A percentile compares a stretch with the other conserved stretches of the same genome.
Evolutionary conservation across 108 stramenopile species (phyloP).

Genomic region (Mayamaea pseudoterrestris): DNA sequence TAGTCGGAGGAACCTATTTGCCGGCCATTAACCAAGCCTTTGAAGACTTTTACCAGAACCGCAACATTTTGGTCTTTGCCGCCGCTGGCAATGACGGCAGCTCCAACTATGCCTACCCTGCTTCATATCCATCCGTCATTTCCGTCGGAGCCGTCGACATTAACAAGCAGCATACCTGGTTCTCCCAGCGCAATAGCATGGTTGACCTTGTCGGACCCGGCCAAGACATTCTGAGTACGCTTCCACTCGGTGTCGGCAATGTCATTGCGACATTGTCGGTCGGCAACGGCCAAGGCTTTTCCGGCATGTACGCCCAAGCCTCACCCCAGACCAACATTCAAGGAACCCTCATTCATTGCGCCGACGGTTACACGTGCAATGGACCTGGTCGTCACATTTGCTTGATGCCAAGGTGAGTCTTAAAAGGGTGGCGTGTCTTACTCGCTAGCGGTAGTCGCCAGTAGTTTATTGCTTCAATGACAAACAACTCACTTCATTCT

Average conservation of each 20-base stretch:
- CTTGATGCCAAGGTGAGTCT: too few relatives aligned
- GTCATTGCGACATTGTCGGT: too few relatives aligned
- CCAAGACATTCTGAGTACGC: slow-evolving; percentile 11
- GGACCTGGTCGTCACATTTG: too few relatives aligned
- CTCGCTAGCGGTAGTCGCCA: too few relatives aligned
- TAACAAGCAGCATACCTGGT: background rate
- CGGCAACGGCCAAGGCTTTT: background rate
- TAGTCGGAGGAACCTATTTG: slow-evolving; percentile 20
- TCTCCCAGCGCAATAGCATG: slow-evolving; percentile 19
- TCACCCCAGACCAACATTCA: too few relatives aligned
- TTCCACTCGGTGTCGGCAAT: too few relatives aligned
- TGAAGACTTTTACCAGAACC: background rate
- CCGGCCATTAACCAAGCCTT: slow-evolving; percentile 4
- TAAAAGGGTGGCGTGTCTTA: too few relatives aligned
- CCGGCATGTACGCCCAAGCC: slow-evolving; percentile 4
- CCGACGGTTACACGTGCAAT: too few relatives aligned
- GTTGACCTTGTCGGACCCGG: slow-evolving; percentile 28
- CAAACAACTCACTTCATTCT: too few relatives aligned
- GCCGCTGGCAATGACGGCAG: slow-evolving; percentile 31
- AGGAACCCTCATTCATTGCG: too few relatives aligned
- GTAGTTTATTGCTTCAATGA: too few relatives aligned
- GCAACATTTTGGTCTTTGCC: slow-evolving; percentile 20
- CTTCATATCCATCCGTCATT: slow-evolving; percentile 22
- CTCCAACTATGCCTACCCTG: slow-evolving; percentile 15
- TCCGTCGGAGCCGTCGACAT: slow-evolving; percentile 22